Base-by-base conservation (phyloP, 257 asterid genomes). In the Euphrasia confusa region DNA sequence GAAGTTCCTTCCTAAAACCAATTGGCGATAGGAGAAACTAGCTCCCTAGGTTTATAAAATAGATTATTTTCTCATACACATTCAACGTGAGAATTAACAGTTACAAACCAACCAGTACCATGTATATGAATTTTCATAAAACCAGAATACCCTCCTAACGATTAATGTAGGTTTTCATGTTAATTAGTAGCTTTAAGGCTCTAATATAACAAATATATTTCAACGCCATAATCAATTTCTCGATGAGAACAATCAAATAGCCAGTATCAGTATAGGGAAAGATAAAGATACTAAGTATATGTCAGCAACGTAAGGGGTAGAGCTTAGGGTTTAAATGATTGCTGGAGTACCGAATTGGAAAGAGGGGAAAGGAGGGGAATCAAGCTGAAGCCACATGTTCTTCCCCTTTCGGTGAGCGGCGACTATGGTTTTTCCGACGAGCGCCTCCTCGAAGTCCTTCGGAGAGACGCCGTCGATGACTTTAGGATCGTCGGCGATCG, bases 341-440 rank as follows among this genome's bases (percentile, higher is more conserved):
- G 68, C 56, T 26, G 17, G 67, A 74, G 28, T 78, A 93, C 99
- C 99, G 67, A 89, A 93, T 68, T 89, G 99, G 74, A 93, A 93
- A 73, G 96, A 75, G 49, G 99, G 99, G 52, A 84, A 85, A 27
- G 99, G 99, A 69, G 95, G 95, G 15, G 94, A 89, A 75, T 93
- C 94, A 32, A 93, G 94, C 79, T 85, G 75, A 64, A 93, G 71
- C 99, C 99, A 93, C 97, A 93, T 87, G 78, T 93, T 89, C 65
- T 93, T 93, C 30, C 99, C 99, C 88, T 93, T 93, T 5, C 99
- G 96, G 48, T 79, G 89, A 66, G 95, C 91, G 24, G 94, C 96
- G 55, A 93, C 80, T 24, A 93, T 84, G 7, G 91, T 81, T 78
- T 93, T 93, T 0, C 97, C 99, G 47, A 61, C 70, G 37, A 93